Conservation (phyloP, 1,284 basidiomycete species). For the Boletus semigastroideus region DNA sequence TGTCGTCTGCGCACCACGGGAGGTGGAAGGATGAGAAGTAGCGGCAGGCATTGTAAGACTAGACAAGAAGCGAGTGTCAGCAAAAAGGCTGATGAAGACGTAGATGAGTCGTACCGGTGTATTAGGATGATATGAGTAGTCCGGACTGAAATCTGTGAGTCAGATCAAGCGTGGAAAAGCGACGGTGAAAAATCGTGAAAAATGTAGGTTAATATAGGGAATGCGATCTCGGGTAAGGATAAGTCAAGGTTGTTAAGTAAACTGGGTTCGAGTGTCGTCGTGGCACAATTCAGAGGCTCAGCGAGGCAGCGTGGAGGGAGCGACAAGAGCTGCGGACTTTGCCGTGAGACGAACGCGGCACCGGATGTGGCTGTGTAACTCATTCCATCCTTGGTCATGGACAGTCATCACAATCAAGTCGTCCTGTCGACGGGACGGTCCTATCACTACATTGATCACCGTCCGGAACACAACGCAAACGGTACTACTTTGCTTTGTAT, state of each 20-base stretch:
- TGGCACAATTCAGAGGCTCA: slow-evolving; percentile 10
- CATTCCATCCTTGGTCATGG: background rate
- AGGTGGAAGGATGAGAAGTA: slow-evolving; percentile 35
- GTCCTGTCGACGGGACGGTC: slow-evolving; percentile 54
- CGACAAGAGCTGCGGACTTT: slow-evolving; percentile 33
- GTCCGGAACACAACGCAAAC: slow-evolving; percentile 43
- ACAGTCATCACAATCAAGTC: slow-evolving; percentile 24
- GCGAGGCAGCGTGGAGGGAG: slow-evolving; percentile 22
- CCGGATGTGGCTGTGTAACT: slow-evolving; percentile 7
- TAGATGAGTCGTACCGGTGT: slow-evolving; percentile 19
- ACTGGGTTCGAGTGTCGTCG: slow-evolving; percentile 4
- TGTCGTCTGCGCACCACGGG: slow-evolving; percentile 21
- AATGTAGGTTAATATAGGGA: background rate
- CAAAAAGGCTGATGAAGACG: slow-evolving; percentile 8
- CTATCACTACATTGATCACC: slow-evolving; percentile 70
- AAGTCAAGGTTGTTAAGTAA: slow-evolving; percentile 3
- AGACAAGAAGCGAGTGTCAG: slow-evolving; percentile 8
- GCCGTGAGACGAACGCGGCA: slow-evolving; percentile 15
- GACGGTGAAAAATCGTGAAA: slow-evolving; percentile 16
- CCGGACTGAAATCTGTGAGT: slow-evolving; percentile 16
- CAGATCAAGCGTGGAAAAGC: slow-evolving; percentile 27
- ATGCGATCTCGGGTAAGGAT: slow-evolving; percentile 20
- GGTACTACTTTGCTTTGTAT: slow-evolving; percentile 59
- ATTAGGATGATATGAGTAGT: slow-evolving; percentile 25
- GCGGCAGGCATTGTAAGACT: slow-evolving; percentile 45